Conservation (phyloP, 768 basidiomycete species). For the Russula lepida region DNA sequence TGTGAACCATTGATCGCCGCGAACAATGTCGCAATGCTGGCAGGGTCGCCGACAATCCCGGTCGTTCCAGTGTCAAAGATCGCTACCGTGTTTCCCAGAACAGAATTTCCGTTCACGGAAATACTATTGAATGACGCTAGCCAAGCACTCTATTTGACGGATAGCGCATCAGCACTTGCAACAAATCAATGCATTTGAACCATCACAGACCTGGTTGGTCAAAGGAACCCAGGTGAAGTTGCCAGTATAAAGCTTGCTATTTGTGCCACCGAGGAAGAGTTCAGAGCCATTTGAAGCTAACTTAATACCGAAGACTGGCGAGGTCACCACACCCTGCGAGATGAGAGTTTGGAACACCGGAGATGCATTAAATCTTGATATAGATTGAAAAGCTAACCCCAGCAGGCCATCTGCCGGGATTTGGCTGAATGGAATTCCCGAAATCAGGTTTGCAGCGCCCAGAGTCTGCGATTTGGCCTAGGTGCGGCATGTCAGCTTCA, state of each 20-base stretch:
- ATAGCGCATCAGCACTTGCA: neutral
- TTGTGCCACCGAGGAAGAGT: constrained; percentile 19
- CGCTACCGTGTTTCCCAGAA: constrained; percentile 9
- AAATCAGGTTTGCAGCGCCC: constrained; percentile 35
- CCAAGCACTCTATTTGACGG: constrained; percentile 6
- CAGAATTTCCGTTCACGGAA: constrained; percentile 20
- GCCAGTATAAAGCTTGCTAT: constrained; percentile 7
- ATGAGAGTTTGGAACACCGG: constrained; percentile 36
- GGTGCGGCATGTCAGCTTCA: neutral
- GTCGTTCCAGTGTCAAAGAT: constrained; percentile 31
- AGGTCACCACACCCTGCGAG: constrained; percentile 27
- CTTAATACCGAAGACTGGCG: constrained; percentile 42
- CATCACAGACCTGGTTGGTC: neutral
- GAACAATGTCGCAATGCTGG: neutral
- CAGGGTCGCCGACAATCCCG: constrained; percentile 22
- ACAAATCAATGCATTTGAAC: neutral
- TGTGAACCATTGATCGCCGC: neutral
- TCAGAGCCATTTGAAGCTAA: constrained; percentile 38
- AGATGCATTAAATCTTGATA: constrained; percentile 22
- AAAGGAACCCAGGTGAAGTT: constrained; percentile 11
- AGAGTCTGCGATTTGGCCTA: constrained; percentile 35
- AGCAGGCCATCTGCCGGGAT: constrained; percentile 35
- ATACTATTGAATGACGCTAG: constrained; percentile 23
- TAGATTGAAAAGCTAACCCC: constrained; percentile 31
- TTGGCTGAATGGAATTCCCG: constrained; percentile 22